Evolutionary conservation across 2,329 filamentous ascomycete genomes (phyloP).

Genomic region (Furcasterigmium furcatum): DNA sequence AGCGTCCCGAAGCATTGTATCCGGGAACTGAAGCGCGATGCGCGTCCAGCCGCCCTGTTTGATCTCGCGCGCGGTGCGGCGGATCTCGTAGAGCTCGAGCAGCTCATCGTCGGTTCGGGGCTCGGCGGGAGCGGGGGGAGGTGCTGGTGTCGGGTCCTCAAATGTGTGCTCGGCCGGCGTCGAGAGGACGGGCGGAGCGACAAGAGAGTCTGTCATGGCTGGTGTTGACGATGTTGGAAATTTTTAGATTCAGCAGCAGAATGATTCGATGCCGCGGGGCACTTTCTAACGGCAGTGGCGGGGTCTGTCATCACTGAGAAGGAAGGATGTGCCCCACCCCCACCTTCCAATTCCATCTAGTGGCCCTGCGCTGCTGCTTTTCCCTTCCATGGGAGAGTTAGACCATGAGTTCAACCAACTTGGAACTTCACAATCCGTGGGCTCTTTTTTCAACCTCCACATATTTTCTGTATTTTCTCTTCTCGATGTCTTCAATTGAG

Average conservation of each 20-base stretch:
- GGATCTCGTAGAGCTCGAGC: constrained; percentile 77
- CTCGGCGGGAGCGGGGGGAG: constrained; percentile 25
- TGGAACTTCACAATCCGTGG: too few species aligned
- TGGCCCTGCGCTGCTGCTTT: too few species aligned
- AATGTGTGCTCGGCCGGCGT: constrained; percentile 60
- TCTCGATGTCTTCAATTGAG: too few species aligned
- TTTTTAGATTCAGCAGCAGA: background rate
- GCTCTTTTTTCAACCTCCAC: too few species aligned
- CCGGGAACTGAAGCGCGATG: constrained; percentile 92
- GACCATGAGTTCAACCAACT: too few species aligned
- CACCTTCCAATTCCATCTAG: background rate
- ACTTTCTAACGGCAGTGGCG: background rate
- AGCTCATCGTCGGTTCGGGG: constrained; percentile 63
- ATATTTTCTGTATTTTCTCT: too few species aligned
- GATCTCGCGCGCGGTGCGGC: constrained; percentile 75
- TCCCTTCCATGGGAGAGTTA: too few species aligned
- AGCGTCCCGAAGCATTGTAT: constrained; percentile 85
- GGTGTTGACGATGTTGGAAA: background rate
- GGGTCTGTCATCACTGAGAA: background rate
- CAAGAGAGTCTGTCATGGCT: constrained; percentile 32
- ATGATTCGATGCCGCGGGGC: constrained; percentile 1
- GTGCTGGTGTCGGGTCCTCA: constrained; percentile 42
- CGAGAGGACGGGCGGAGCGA: constrained; percentile 56
- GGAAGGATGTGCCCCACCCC: background rate
- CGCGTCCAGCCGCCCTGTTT: constrained; percentile 66